Conservation (phyloP, 768 basidiomycete genomes). For the Cyathus striatus region DNA sequence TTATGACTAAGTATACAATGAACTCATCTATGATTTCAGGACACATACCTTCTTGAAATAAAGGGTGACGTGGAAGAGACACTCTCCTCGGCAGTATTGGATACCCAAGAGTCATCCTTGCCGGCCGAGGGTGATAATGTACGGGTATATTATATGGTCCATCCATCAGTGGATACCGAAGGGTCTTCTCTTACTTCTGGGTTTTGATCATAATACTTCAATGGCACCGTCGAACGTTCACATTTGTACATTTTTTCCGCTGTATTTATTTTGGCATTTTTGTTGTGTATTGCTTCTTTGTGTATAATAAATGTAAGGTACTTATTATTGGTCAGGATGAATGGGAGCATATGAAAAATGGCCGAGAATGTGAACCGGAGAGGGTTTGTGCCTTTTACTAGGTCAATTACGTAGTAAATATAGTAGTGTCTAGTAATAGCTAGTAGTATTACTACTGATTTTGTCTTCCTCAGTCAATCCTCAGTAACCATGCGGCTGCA, state of each 20-base stretch:
- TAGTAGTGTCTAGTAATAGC: too few relatives aligned
- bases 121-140: conserved; percentile 50
- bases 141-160: conserved; percentile 85
- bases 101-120: conserved; percentile 45
- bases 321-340: too few relatives aligned
- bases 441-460: too few relatives aligned
- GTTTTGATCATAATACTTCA: conserved; percentile 9
- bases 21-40: conserved; percentile 38
- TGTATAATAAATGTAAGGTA: too few relatives aligned
- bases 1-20: background rate
- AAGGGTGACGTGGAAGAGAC: conserved; percentile 81
- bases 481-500: too few relatives aligned
- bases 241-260: conserved; percentile 9
- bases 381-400: too few relatives aligned
- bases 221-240: conserved; percentile 6
- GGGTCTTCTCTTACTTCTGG: conserved; percentile 38
- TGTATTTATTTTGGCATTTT: too few relatives aligned
- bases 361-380: too few relatives aligned
- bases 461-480: too few relatives aligned
- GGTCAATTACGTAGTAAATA: too few relatives aligned
- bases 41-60: conserved; percentile 80
- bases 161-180: conserved; percentile 81
- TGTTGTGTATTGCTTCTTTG: too few relatives aligned
- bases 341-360: too few relatives aligned
- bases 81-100: conserved; percentile 60